phyloP scores from a whole-genome alignment of 2,329 filamentous ascomycete genomes.

The Nigrospora oryzae region DNA sequence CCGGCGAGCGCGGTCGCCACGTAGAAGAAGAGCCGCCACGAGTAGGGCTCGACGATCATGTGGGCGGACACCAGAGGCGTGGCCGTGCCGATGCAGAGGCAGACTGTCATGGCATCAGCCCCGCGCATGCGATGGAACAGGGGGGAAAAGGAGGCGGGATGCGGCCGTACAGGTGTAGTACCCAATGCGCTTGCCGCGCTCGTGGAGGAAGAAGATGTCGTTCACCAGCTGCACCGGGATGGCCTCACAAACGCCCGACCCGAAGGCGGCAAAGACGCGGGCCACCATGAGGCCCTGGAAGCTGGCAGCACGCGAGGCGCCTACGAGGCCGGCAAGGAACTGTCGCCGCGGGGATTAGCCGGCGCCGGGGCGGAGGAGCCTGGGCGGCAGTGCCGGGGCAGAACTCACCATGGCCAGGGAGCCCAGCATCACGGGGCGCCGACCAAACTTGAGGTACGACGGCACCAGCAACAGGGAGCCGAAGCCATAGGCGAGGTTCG shows the following conservation, averaged over 20 bases:
- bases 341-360: slow-evolving; percentile 2
- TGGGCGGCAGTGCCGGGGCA: too few species aligned
- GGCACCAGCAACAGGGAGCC: slow-evolving; percentile 48
- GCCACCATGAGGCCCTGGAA: slow-evolving; percentile 29
- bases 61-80: slow-evolving; percentile 52
- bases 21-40: slow-evolving; percentile 54
- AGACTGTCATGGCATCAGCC: slow-evolving; percentile 23
- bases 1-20: slow-evolving; percentile 47
- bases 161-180: slow-evolving; percentile 42
- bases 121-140: too few species aligned
- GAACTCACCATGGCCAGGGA: slow-evolving; percentile 25
- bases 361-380: too few species aligned
- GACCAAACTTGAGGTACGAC: slow-evolving; percentile 41
- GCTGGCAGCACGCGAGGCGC: slow-evolving; percentile 23
- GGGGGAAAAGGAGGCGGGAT: background rate
- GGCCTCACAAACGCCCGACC: slow-evolving; percentile 33
- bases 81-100: slow-evolving; percentile 45
- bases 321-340: slow-evolving; percentile 31
- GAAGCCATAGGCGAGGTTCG: slow-evolving; percentile 52
- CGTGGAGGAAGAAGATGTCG: slow-evolving; percentile 37
- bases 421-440: slow-evolving; percentile 31
- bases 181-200: slow-evolving; percentile 43
- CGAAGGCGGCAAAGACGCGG: slow-evolving; percentile 29
- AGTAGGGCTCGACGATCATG: slow-evolving; percentile 49
- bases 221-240: slow-evolving; percentile 36